Evolutionary conservation across 2,329 filamentous ascomycete genomes (phyloP).

Genomic region (Diaporthe sp.): DNA sequence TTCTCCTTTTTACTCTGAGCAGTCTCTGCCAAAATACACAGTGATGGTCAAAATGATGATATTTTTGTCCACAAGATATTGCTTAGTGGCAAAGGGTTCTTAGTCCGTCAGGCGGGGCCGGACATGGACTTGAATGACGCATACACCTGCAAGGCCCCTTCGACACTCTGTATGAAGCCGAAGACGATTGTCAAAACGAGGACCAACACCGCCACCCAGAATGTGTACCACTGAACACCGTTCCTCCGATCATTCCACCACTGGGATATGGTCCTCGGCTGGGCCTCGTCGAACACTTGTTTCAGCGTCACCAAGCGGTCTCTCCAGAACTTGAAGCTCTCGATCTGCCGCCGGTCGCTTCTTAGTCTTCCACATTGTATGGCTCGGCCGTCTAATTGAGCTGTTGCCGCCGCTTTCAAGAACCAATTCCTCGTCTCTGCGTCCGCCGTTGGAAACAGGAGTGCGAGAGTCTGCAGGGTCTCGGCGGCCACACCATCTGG

Average conservation of each 20-base stretch:
- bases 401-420: slow-evolving; percentile 22
- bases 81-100: fast-evolving
- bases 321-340: slow-evolving; percentile 56
- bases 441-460: slow-evolving; percentile 53
- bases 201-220: slow-evolving; percentile 60
- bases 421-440: slow-evolving; percentile 24
- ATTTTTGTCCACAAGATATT: too few relatives aligned
- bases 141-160: slow-evolving; percentile 58
- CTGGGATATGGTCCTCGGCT: slow-evolving; percentile 51
- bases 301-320: slow-evolving; percentile 59
- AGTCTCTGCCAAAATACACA: too few relatives aligned
- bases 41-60: too few relatives aligned
- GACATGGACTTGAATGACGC: slow-evolving; percentile 6
- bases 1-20: too few relatives aligned
- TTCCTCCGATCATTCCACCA: slow-evolving; percentile 60
- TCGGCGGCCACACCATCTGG: slow-evolving; percentile 51
- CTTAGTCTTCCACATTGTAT: slow-evolving; percentile 49
- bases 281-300: slow-evolving; percentile 55
- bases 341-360: slow-evolving; percentile 50
- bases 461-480: slow-evolving; percentile 53
- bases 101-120: not conserved
- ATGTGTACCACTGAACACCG: slow-evolving; percentile 59
- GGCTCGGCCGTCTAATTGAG: slow-evolving; percentile 50
- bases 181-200: slow-evolving; percentile 55
- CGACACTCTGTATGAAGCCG: slow-evolving; percentile 56